Conservation (phyloP, 495 filamentous ascomycete species). For the Talaromyces trachyspermus region DNA sequence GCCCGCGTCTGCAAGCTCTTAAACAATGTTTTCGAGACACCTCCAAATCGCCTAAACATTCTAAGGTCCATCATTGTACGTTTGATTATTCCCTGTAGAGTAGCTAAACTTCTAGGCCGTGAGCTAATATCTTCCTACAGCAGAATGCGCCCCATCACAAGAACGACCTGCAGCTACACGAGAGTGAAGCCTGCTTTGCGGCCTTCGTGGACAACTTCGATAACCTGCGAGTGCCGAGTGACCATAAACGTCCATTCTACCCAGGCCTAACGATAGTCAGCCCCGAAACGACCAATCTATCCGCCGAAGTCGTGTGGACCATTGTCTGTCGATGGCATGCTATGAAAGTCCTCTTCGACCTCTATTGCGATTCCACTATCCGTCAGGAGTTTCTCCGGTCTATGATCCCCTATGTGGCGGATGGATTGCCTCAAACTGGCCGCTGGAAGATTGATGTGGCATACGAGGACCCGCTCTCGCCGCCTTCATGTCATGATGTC, state of each 20-base stretch:
- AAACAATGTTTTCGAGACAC: not conserved
- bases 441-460: not conserved
- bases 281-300: not conserved
- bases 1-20: not conserved
- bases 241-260: not conserved
- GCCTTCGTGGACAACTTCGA: not conserved
- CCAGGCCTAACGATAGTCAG: not conserved
- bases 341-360: slow-evolving; percentile 9
- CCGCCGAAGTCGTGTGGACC: slow-evolving; percentile 1
- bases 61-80: slow-evolving; percentile 1
- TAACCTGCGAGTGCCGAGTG: not conserved
- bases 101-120: too few species aligned
- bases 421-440: too few species aligned
- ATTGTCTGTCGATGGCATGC: slow-evolving; percentile 10
- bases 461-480: not conserved
- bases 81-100: not conserved
- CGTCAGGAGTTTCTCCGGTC: not conserved
- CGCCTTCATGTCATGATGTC: not conserved
- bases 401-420: too few species aligned
- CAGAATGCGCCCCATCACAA: slow-evolving; percentile 4
- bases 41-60: not conserved
- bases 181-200: not conserved
- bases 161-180: not conserved
- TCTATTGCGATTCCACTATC: slow-evolving; percentile 7
- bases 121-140: too few species aligned